Conservation (phyloP, 352 stramenopile species). For the Elongisporangium prolatum region DNA sequence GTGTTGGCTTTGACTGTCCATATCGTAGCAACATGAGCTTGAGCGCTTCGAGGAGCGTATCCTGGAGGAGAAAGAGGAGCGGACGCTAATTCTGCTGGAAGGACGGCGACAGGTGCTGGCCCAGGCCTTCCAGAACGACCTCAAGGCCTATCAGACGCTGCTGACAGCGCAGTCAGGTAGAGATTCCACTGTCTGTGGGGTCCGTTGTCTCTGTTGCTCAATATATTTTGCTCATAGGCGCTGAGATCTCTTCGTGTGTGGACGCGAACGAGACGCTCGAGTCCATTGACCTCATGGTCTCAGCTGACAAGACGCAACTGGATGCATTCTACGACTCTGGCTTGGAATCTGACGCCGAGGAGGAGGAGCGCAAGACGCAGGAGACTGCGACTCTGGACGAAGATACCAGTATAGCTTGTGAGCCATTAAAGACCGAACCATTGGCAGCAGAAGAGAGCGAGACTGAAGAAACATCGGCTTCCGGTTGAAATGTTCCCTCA, state of each 20-base stretch:
- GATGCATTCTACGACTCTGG: conserved; percentile 77
- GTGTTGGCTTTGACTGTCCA: not conserved
- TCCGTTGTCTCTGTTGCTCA: conserved; percentile 6
- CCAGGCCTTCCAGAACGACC: conserved; percentile 66
- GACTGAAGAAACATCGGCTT: too few relatives aligned
- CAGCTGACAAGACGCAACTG: conserved; percentile 47
- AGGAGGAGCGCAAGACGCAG: conserved; percentile 21
- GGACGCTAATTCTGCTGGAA: conserved; percentile 52
- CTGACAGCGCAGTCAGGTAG: conserved; percentile 41
- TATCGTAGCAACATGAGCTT: conserved; percentile 74
- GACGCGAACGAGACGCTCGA: conserved; percentile 49
- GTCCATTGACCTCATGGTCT: conserved; percentile 67
- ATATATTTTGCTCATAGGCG: not conserved
- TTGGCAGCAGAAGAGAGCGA: not conserved
- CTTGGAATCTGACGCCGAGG: conserved; percentile 32
- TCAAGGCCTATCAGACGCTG: conserved; percentile 78
- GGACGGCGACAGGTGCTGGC: conserved; percentile 47
- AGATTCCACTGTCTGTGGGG: conserved; percentile 6
- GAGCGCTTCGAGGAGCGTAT: conserved; percentile 67
- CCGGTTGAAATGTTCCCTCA: too few relatives aligned
- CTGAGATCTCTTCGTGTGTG: not conserved
- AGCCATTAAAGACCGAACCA: not conserved
- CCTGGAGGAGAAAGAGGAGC: conserved; percentile 56
- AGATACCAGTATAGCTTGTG: too few relatives aligned
- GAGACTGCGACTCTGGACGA: too few relatives aligned